Evolutionary conservation across 257 asterid species (phyloP), one percentile per base, ranked within the genome.

Genomic region (Striga asiatica): DNA sequence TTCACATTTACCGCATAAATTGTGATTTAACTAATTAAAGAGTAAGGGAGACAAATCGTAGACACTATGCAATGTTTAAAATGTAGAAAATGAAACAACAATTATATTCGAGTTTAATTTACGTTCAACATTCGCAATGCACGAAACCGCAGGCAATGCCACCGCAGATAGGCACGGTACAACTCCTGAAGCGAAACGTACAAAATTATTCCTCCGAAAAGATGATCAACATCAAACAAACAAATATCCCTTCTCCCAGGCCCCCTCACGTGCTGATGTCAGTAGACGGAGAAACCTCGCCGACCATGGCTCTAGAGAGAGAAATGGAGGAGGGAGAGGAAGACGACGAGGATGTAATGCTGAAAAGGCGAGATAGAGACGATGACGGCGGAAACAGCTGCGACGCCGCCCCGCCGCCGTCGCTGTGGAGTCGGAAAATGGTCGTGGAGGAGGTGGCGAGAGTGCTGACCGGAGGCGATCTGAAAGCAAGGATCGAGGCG

Each of bases 401-500:
- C 19, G 51, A 60, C 32, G 66, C 29, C 14, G 8, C 41, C 17
- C 58, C 75, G 52, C 70, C 63, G 53, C 27, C 70, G 41, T 13
- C 69, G 62, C 66, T 63, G 5, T 68, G 72, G 67, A 54, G 67
- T 49, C 62, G 57, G 75, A 65, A 47, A 56, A 52, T 60, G 64
- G 42, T 68, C 69, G 78, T 78, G 56, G 95, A 80, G 59, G 84
- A 74, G 46, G 83, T 82, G 6, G 91, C 86, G 5, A 77, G 77
- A 66, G 75, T 65, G 73, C 78, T 88, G 34, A 71, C 58, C 58
- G 65, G 22, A 18, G 88, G 85, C 42, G 89, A 82, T 70, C 76
- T 84, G 46, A 61, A 60, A n/a, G 75, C 68, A 1, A 77, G 67
- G 71, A 76, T 88, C 13, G 92, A 82, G 71, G 97, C 97, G 21